Evolutionary conservation across 2,329 filamentous ascomycete species (phyloP), one percentile per base, ranked within the genome.

Genomic region (Colletotrichum gigasporum): DNA sequence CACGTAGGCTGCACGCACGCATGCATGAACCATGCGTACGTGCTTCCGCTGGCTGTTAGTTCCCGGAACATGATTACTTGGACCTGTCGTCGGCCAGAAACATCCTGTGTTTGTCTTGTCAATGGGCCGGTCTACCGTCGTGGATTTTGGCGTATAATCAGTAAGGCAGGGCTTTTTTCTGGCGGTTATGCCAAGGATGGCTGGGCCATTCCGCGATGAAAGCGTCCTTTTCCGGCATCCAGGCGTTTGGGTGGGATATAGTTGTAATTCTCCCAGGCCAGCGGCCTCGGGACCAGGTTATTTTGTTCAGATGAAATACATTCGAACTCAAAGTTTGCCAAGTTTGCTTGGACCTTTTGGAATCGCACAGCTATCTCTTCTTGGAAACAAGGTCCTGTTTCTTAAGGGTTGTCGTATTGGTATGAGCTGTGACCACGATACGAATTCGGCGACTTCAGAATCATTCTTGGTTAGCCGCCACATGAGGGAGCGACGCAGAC

Each of bases 171-270:
- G 12, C 28, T 6, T 32, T 14, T 18, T 14, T n/a, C n/a, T n/a
- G n/a, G 24, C 5, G 32, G 2, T 5, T 9, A 11, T 1, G 32
- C 24, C 30, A 22, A 26, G 55, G 10, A 61, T 48, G 61, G 55
- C 55, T 52, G 47, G 61, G 12, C 26, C 47, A 24, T 54, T 48
- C 47, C 9, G 16, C 34, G 47, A 48, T 4, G 47, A 9, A 47
- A 53, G 39, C 55, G 48, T 48, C 9, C 3, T 28, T 9, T 14
- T 30, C 5, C 9, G 32, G 26, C 22, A 14, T 4, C 10, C 7
- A 44, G 14, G 28, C 3, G 34, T 16, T 22, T 16, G 18, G n/a
- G n/a, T n/a, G 30, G 11, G 20, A 18, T 12, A 6, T 2, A 32
- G 11, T 60, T n/a, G 22, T n/a, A 10, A 4, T n/a, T 4, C 7